These are phyloP conservation scores for Cordyceps pruinosa DNA, from an alignment of 2,329 filamentous ascomycete genomes.

Conservation along the genomic window DNA sequence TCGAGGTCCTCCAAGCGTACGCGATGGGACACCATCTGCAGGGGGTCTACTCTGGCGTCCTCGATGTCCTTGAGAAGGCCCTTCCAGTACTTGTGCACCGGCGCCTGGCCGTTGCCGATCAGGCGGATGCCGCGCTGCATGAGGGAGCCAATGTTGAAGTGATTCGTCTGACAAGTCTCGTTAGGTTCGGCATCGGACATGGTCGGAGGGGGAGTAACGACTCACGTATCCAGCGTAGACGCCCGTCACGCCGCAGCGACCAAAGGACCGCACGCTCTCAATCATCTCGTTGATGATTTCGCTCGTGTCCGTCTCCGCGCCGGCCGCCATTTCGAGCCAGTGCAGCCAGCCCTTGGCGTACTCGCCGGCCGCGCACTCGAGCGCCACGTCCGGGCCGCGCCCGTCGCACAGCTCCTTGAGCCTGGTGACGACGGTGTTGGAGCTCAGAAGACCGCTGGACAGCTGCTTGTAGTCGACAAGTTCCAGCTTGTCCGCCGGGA, in stretches of 20 bases:
- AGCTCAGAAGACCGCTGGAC: conserved; percentile 48
- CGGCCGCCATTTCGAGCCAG: conserved; percentile 50
- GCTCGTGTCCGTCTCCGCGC: conserved; percentile 76
- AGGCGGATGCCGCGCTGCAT: conserved; percentile 85
- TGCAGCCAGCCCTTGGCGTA: conserved; percentile 57
- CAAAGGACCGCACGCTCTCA: conserved; percentile 62
- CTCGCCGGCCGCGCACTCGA: conserved; percentile 60
- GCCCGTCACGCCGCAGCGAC: conserved; percentile 71
- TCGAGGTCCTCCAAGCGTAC: conserved; percentile 67
- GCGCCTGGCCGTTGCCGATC: conserved; percentile 59
- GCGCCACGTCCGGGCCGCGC: conserved; percentile 65
- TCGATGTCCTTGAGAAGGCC: conserved; percentile 64
- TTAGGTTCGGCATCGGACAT: too few relatives aligned
- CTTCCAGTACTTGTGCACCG: conserved; percentile 80
- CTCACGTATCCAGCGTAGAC: conserved; percentile 55
- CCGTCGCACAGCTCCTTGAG: conserved; percentile 68
- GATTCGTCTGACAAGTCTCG: conserved; percentile 60
- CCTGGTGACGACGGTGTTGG: conserved; percentile 58
- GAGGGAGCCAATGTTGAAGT: conserved; percentile 74
- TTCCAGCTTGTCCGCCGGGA: conserved; percentile 53
- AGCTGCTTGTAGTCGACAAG: conserved; percentile 61
- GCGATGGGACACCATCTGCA: conserved; percentile 76
- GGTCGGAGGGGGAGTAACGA: too few relatives aligned
- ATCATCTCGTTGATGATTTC: conserved; percentile 79
- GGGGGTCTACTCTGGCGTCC: conserved; percentile 61